Conservation (phyloP, 2,329 filamentous ascomycete species). For the Lasiodiplodia gonubiensis region DNA sequence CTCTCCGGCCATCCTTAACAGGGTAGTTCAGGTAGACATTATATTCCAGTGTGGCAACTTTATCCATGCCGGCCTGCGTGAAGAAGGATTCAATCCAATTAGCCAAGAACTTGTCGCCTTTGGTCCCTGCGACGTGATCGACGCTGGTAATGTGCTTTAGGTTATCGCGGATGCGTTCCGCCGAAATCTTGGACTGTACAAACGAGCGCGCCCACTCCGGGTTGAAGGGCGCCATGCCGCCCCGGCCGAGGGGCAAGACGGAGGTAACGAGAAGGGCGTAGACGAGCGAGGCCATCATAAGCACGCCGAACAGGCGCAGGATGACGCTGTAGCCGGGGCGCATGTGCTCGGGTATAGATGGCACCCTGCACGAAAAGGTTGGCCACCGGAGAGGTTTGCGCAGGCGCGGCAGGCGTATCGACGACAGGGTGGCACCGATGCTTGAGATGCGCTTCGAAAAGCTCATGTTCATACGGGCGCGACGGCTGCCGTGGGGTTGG, state of each 20-base stretch:
- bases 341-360: constrained; percentile 54
- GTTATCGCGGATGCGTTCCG: constrained; percentile 66
- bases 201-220: constrained; percentile 80
- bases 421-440: constrained; percentile 63
- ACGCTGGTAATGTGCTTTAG: constrained; percentile 79
- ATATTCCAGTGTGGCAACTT: constrained; percentile 72
- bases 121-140: constrained; percentile 91
- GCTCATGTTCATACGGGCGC: constrained; percentile 46
- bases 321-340: constrained; percentile 68
- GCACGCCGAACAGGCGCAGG: constrained; percentile 74
- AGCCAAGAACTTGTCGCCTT: constrained; percentile 86
- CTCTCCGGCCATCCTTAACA: constrained; percentile 72
- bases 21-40: constrained; percentile 93
- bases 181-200: constrained; percentile 75
- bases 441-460: constrained; percentile 64
- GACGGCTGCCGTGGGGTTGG: constrained; percentile 34
- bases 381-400: constrained; percentile 35
- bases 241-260: constrained; percentile 73
- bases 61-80: constrained; percentile 72
- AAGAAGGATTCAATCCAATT: constrained; percentile 85
- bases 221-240: constrained; percentile 74
- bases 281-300: constrained; percentile 76
- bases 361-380: constrained; percentile 43
- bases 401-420: constrained; percentile 55
- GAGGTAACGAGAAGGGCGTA: constrained; percentile 88